phyloP scores from a whole-genome alignment of 176 grass and related monocot genomes.

The Aegilops sharonensis region DNA sequence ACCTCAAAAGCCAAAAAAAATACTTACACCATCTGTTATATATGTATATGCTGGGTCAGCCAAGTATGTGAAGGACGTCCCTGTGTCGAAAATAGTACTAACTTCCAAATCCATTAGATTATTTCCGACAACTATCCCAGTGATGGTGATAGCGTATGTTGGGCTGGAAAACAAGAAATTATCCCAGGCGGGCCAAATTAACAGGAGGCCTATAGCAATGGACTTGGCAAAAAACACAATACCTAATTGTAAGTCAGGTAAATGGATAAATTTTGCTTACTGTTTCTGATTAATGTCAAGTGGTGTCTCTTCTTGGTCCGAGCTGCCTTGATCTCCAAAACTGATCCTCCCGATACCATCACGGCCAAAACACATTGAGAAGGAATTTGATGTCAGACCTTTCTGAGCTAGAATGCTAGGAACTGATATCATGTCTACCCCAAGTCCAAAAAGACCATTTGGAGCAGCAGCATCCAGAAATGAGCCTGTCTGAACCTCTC shows the following conservation, averaged over 20 bases:
- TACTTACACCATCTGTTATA: conserved; percentile 74
- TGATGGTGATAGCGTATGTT: conserved; percentile 58
- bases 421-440: conserved; percentile 60
- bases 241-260: too few relatives aligned
- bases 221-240: neutral
- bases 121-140: conserved; percentile 50
- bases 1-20: too few relatives aligned
- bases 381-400: conserved; percentile 63
- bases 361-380: conserved; percentile 84
- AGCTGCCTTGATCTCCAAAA: conserved; percentile 78
- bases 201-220: neutral
- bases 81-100: conserved; percentile 69
- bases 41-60: conserved; percentile 67
- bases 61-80: conserved; percentile 85
- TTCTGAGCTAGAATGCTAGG: conserved; percentile 66
- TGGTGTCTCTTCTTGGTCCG: conserved; percentile 69
- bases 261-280: conserved; percentile 38
- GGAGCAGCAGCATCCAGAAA: conserved; percentile 72
- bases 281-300: conserved; percentile 53
- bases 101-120: conserved; percentile 37
- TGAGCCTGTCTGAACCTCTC: conserved; percentile 71
- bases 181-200: neutral
- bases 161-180: conserved; percentile 43
- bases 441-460: conserved; percentile 80
- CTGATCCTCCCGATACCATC: conserved; percentile 76